Conservation (phyloP, 2,329 filamentous ascomycete species). For the Alternaria consortialis region DNA sequence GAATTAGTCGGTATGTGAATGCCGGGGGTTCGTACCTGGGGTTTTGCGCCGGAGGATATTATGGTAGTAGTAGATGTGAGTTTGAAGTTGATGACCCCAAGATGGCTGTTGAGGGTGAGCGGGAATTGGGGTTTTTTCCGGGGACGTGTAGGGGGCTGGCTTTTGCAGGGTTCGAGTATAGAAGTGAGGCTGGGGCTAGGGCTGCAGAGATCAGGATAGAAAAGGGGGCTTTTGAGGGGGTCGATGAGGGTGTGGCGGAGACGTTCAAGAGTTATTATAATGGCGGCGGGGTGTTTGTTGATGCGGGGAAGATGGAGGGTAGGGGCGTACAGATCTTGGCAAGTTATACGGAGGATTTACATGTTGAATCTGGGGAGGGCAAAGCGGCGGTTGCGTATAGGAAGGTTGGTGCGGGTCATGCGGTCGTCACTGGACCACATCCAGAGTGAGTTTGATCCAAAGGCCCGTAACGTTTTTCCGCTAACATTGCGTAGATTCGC, state of each 20-base stretch:
- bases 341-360: constrained; percentile 76
- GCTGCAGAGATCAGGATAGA: constrained; percentile 74
- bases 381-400: constrained; percentile 85
- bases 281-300: constrained; percentile 91
- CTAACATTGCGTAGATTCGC: constrained; percentile 71
- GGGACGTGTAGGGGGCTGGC: constrained; percentile 86
- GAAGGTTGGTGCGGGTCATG: constrained; percentile 80
- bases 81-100: constrained; percentile 86
- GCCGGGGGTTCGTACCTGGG: constrained; percentile 87
- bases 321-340: constrained; percentile 82
- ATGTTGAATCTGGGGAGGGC: constrained; percentile 77
- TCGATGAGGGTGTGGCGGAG: constrained; percentile 62
- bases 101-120: constrained; percentile 83
- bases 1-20: constrained; percentile 85
- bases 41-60: constrained; percentile 95
- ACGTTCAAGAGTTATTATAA: constrained; percentile 87
- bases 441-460: constrained; percentile 74
- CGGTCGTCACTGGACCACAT: constrained; percentile 85
- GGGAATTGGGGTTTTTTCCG: constrained; percentile 89
- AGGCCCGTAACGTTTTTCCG: fast-evolving
- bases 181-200: constrained; percentile 83
- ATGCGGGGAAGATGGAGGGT: constrained; percentile 69
- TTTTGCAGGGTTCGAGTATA: constrained; percentile 89
- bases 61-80: constrained; percentile 81
- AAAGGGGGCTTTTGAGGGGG: constrained; percentile 64